Conservation (phyloP, 73 alveolate species). For the Paramecium caudatum region DNA sequence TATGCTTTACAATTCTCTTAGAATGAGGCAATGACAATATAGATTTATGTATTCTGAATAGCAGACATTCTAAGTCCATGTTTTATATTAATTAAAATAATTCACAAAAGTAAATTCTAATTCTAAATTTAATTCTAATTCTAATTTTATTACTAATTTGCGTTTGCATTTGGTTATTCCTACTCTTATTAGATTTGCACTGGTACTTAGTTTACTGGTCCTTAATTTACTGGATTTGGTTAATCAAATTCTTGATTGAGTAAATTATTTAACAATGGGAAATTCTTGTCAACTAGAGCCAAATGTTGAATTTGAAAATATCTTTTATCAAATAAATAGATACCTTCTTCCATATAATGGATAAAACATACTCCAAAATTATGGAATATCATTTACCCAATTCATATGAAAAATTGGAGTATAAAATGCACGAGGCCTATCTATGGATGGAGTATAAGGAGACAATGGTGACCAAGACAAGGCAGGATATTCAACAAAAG, state of each 20-base stretch:
- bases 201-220: too few relatives aligned
- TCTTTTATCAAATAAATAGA: background rate
- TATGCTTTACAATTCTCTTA: background rate
- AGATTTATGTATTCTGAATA: conserved; percentile 13
- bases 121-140: too few relatives aligned
- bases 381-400: conserved; percentile 72
- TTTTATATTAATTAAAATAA: background rate
- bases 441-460: conserved; percentile 73
- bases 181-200: too few relatives aligned
- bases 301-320: conserved; percentile 30
- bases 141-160: too few relatives aligned
- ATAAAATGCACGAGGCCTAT: conserved; percentile 62
- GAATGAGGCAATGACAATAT: background rate
- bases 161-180: too few relatives aligned
- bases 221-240: too few relatives aligned
- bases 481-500: conserved; percentile 66
- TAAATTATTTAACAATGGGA: conserved; percentile 4
- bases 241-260: conserved; percentile 28
- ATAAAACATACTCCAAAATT: conserved; percentile 75
- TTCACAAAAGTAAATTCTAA: too few relatives aligned
- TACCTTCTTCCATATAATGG: conserved; percentile 74
- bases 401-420: conserved; percentile 66
- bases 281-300: conserved; percentile 40
- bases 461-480: conserved; percentile 47
- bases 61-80: background rate